These are phyloP conservation scores for Cajanus cajan DNA, from an alignment of 306 rosid species.

Conservation along the genomic window DNA sequence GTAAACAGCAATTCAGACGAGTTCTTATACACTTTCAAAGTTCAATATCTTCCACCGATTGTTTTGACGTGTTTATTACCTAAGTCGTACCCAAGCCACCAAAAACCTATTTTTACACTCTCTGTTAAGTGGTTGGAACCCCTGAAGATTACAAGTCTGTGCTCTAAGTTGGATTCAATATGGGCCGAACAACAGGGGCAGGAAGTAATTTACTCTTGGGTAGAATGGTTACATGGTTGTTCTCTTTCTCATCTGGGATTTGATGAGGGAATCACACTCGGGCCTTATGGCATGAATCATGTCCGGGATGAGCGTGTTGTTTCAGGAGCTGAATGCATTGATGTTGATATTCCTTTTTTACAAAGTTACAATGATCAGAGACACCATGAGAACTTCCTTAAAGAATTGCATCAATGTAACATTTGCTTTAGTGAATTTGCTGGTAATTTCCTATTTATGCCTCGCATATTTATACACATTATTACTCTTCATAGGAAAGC, in stretches of 20 bases:
- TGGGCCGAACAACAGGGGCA: slow-evolving; percentile 74
- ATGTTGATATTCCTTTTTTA: slow-evolving; percentile 64
- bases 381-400: slow-evolving; percentile 59
- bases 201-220: slow-evolving; percentile 89
- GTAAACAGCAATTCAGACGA: slow-evolving; percentile 36
- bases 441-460: slow-evolving; percentile 48
- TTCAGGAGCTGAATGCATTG: slow-evolving; percentile 57
- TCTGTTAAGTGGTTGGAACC: slow-evolving; percentile 77
- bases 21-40: slow-evolving; percentile 65
- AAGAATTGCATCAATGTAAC: slow-evolving; percentile 66
- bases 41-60: slow-evolving; percentile 77
- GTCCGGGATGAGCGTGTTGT: slow-evolving; percentile 59
- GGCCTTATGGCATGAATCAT: slow-evolving; percentile 55
- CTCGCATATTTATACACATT: slow-evolving; percentile 1
- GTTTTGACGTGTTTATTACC: slow-evolving; percentile 81
- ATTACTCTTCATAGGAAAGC: neutral
- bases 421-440: slow-evolving; percentile 76
- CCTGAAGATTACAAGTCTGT: slow-evolving; percentile 52
- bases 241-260: slow-evolving; percentile 69
- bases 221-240: slow-evolving; percentile 76
- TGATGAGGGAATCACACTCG: slow-evolving; percentile 62
- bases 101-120: slow-evolving; percentile 64
- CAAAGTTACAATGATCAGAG: slow-evolving; percentile 62
- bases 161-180: slow-evolving; percentile 68
- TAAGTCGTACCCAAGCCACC: slow-evolving; percentile 82